A percentile compares a stretch with the other conserved stretches of the same genome.
Conservation (phyloP, 2,329 filamentous ascomycete species). For the Meredithiella fracta region DNA sequence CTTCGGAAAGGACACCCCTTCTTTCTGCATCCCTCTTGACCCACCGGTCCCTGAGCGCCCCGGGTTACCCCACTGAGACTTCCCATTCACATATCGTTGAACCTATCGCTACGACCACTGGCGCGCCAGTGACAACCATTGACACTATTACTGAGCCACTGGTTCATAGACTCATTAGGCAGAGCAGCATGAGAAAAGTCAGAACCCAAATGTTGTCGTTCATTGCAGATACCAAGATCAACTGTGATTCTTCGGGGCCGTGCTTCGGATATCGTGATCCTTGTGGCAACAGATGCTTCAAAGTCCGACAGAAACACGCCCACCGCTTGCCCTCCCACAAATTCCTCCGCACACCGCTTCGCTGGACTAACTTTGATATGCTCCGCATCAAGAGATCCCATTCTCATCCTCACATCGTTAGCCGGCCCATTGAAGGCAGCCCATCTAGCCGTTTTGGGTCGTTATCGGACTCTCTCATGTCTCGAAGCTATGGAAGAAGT, state of each 20-base stretch:
- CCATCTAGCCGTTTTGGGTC: neutral
- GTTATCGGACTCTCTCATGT: neutral
- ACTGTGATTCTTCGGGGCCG: constrained; percentile 43
- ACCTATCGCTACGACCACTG: neutral
- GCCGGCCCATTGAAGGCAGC: neutral
- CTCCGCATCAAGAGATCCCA: neutral
- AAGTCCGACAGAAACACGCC: constrained; percentile 23
- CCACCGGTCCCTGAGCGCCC: neutral
- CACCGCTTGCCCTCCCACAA: neutral
- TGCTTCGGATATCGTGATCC: constrained; percentile 51
- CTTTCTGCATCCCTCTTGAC: neutral
- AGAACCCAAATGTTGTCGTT: constrained; percentile 45
- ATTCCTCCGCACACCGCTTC: neutral
- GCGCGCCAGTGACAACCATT: too few relatives aligned
- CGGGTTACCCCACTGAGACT: neutral
- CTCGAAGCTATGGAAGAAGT: neutral
- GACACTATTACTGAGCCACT: neutral
- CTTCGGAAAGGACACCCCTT: neutral
- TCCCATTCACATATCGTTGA: neutral
- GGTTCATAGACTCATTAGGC: neutral
- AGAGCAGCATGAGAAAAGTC: constrained; percentile 29
- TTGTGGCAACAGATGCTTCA: constrained; percentile 50
- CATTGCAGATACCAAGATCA: constrained; percentile 45
- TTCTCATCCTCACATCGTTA: neutral
- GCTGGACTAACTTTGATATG: neutral